These are phyloP conservation scores for Fulvia fulva DNA, from an alignment of 2,329 filamentous ascomycete genomes.

Conservation along the genomic window DNA sequence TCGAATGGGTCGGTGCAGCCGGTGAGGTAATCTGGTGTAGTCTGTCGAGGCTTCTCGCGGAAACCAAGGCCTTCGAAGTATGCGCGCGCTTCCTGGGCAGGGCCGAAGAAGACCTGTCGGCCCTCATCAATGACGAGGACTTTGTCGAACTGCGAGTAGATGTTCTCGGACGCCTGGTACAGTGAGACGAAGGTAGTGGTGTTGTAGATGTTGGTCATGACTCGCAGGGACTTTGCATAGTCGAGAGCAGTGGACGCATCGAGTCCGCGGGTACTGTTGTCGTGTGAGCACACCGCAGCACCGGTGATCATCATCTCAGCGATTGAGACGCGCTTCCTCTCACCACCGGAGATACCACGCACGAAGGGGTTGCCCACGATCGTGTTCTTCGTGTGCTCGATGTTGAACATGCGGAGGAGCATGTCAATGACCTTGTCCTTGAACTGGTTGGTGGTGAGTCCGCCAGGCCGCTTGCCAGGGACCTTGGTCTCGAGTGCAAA, in stretches of 20 bases:
- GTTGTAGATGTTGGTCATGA: constrained; percentile 76
- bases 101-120: constrained; percentile 72
- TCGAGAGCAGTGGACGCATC: constrained; percentile 49
- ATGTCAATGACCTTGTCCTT: constrained; percentile 70
- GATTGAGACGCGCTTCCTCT: constrained; percentile 48
- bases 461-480: constrained; percentile 72
- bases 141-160: constrained; percentile 80
- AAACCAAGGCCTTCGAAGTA: constrained; percentile 80
- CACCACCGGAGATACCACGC: constrained; percentile 61
- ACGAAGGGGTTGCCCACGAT: constrained; percentile 80
- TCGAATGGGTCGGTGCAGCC: constrained; percentile 83
- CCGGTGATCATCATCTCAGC: constrained; percentile 48
- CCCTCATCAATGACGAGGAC: constrained; percentile 76
- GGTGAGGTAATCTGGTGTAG: constrained; percentile 76
- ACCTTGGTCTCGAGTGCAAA: constrained; percentile 85
- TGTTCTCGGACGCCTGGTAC: constrained; percentile 77
- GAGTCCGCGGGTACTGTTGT: constrained; percentile 47
- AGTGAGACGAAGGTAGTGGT: constrained; percentile 81
- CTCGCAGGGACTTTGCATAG: constrained; percentile 46
- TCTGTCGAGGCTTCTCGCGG: constrained; percentile 69
- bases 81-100: constrained; percentile 59
- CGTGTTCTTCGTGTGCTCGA: constrained; percentile 80
- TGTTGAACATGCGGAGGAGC: constrained; percentile 88
- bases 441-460: constrained; percentile 68
- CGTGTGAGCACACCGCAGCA: constrained; percentile 39